Percentiles rank a stretch among this genome's conserved stretches.
These are phyloP conservation scores for Stentor roeselii DNA, from an alignment of 73 alveolate species.

Conservation along the genomic window DNA sequence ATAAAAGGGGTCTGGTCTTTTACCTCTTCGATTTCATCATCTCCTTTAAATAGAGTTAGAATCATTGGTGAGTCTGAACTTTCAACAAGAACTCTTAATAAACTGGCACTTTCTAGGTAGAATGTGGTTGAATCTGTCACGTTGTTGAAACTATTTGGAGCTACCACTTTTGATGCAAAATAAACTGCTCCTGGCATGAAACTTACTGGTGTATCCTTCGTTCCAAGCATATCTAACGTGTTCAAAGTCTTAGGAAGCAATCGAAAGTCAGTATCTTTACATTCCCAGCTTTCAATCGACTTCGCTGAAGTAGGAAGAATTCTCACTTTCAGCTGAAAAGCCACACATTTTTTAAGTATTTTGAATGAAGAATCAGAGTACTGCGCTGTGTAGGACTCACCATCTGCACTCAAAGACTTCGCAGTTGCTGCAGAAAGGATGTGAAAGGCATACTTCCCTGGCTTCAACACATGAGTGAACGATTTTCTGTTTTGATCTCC, in stretches of 20 bases:
- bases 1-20: neutral
- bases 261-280: neutral
- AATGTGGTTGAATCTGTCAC: neutral
- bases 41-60: neutral
- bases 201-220: neutral
- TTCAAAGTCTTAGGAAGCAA: neutral
- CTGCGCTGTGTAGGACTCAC: too few species aligned
- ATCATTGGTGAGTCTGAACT: conserved; percentile 19
- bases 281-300: neutral
- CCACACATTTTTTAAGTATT: neutral
- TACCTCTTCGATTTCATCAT: neutral
- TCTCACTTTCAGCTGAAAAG: neutral
- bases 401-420: neutral
- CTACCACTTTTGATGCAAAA: conserved; percentile 6
- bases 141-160: neutral
- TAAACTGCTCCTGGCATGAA: neutral
- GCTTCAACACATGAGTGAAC: neutral
- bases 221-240: neutral
- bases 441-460: neutral
- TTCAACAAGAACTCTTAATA: neutral
- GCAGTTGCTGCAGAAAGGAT: conserved; percentile 20
- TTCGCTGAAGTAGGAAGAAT: neutral
- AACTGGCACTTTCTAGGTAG: conserved; percentile 4
- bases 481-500: conserved; percentile 8
- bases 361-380: neutral